These are phyloP conservation scores for Trametes meyenii DNA, from an alignment of 768 basidiomycete species.

Conservation along the genomic window DNA sequence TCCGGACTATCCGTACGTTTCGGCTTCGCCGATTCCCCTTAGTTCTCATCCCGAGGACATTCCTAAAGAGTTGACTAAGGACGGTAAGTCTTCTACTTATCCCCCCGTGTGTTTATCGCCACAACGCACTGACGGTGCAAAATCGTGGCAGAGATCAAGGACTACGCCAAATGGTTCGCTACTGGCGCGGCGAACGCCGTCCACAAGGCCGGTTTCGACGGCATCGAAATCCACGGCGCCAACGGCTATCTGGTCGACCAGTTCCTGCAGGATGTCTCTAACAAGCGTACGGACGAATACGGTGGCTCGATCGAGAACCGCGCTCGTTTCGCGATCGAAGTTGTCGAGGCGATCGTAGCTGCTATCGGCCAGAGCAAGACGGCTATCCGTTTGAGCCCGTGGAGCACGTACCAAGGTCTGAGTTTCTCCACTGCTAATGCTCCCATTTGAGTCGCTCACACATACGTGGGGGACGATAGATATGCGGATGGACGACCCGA, in stretches of 20 bases:
- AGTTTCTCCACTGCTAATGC: not conserved
- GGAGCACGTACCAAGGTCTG: slow-evolving; percentile 26
- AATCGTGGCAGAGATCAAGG: slow-evolving; percentile 36
- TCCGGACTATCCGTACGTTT: slow-evolving; percentile 22
- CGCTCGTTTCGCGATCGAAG: slow-evolving; percentile 46
- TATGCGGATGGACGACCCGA: slow-evolving; percentile 58
- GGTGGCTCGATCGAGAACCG: slow-evolving; percentile 53
- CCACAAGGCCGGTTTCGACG: slow-evolving; percentile 32
- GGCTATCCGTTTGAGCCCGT: slow-evolving; percentile 45
- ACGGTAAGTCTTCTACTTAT: slow-evolving; percentile 14
- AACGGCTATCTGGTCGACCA: slow-evolving; percentile 42
- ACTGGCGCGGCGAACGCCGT: slow-evolving; percentile 34
- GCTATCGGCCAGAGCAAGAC: slow-evolving; percentile 44
- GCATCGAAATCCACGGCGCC: slow-evolving; percentile 33
- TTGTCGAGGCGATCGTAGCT: slow-evolving; percentile 40
- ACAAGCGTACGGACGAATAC: slow-evolving; percentile 51
- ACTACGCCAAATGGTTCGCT: slow-evolving; percentile 39
- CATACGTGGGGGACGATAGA: not conserved
- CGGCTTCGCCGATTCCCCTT: slow-evolving; percentile 30
- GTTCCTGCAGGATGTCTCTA: slow-evolving; percentile 43
- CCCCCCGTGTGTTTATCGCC: too few species aligned
- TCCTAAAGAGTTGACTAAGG: slow-evolving; percentile 32
- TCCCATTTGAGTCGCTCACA: not conserved
- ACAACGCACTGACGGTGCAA: too few species aligned
- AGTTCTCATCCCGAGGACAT: slow-evolving; percentile 7